Base-by-base conservation (phyloP, 257 asterid species). In the Rubia yunnanensis region DNA sequence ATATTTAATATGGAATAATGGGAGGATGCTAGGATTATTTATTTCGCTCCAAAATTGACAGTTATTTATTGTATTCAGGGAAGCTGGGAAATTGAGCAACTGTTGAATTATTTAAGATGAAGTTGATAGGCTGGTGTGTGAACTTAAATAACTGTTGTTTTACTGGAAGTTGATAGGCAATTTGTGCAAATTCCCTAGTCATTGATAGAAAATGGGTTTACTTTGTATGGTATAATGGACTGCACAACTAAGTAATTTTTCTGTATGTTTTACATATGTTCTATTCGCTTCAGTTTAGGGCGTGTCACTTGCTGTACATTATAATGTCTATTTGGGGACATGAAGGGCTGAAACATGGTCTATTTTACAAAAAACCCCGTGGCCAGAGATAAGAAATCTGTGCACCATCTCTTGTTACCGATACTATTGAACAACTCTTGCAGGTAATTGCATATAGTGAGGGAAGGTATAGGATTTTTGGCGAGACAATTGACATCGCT, bases 361-460 rank as follows among this genome's bases (percentile, higher is more conserved):
- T n/a, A n/a, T n/a, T n/a, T n/a, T n/a, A n/a, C n/a, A n/a, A n/a
- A n/a, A n/a, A n/a, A n/a, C n/a, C n/a, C n/a, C n/a, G n/a, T n/a
- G n/a, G n/a, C n/a, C n/a, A n/a, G n/a, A n/a, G n/a, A n/a, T n/a
- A n/a, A n/a, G n/a, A n/a, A n/a, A n/a, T n/a, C n/a, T n/a, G n/a
- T n/a, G n/a, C n/a, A n/a, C n/a, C n/a, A n/a, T n/a, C 23, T 66
- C 18, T 50, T 9, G 0, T 38, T 34, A 41, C 28, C 15, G 2
- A n/a, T 39, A 39, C 46, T 30, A 27, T 41, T 30, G 11, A 32
- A 48, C 63, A 28, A 49, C 18, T 53, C 70, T 30, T 73, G 61
- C 92, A 91, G 80, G 96, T 91, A 44, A 91, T 91, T 71, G 98
- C 98, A 23, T 91, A 88, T 30, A 91, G 92, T 59, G 98, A 91